Percentiles rank a stretch among this genome's conserved stretches.
Conservation (phyloP, 179 eudicot genomes). For the Nepenthes alata region DNA sequence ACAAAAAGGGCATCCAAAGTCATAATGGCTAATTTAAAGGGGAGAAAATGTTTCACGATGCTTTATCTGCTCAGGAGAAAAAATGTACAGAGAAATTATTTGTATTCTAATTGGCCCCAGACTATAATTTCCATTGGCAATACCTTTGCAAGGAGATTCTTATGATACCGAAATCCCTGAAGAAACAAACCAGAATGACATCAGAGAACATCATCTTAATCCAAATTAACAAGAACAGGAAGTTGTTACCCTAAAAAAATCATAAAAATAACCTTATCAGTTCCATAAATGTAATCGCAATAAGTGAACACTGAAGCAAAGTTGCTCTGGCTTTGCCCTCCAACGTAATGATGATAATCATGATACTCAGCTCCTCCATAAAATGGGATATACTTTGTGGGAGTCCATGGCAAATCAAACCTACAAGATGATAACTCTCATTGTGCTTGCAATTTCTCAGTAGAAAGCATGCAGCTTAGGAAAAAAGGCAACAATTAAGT, state of each 20-base stretch:
- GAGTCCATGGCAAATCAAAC: conserved; percentile 82
- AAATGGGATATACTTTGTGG: conserved; percentile 78
- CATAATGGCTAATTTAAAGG: too few relatives aligned
- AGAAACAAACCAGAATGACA: conserved; percentile 10
- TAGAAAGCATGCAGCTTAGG: too few relatives aligned
- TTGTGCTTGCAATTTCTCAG: too few relatives aligned
- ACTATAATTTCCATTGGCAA: background rate
- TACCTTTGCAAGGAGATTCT: conserved; percentile 76
- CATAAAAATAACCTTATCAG: conserved; percentile 61
- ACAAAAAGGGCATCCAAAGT: too few relatives aligned
- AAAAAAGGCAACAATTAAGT: too few relatives aligned
- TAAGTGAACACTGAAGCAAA: conserved; percentile 94
- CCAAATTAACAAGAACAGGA: background rate
- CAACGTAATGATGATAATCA: conserved; percentile 97
- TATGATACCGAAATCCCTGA: conserved; percentile 88
- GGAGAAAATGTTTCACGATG: too few relatives aligned
- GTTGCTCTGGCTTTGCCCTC: conserved; percentile 95
- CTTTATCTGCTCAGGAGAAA: too few relatives aligned
- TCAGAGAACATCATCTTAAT: conserved; percentile 5
- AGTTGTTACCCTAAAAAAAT: too few relatives aligned
- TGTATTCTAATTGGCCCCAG: too few relatives aligned
- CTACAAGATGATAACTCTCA: conserved; percentile 23
- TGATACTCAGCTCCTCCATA: conserved; percentile 95
- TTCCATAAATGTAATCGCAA: conserved; percentile 94
- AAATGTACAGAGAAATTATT: too few relatives aligned